Evolutionary conservation across 2,329 filamentous ascomycete genomes (phyloP).

Genomic region (Aspergillus udagawae): DNA sequence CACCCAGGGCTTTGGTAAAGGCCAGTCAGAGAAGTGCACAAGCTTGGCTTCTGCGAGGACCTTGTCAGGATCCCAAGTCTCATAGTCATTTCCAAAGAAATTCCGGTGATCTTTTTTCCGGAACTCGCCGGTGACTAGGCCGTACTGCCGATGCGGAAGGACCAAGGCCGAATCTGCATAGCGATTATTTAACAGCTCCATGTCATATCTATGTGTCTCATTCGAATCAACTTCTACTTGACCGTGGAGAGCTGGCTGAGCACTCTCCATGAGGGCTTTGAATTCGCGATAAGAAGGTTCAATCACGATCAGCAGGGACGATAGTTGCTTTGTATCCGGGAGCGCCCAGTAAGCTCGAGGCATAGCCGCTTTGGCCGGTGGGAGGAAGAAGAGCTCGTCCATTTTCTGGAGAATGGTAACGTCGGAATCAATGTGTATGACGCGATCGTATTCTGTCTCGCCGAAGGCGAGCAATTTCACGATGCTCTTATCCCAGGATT

Average conservation of each 20-base stretch:
- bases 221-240: constrained; percentile 22
- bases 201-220: constrained; percentile 49
- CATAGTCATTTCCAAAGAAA: constrained; percentile 49
- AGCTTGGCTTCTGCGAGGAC: constrained; percentile 59
- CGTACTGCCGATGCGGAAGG: constrained; percentile 61
- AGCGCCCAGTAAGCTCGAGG: constrained; percentile 68
- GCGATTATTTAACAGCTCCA: constrained; percentile 64
- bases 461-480: constrained; percentile 68
- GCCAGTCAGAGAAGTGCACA: constrained; percentile 70
- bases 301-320: constrained; percentile 60
- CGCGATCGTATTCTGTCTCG: constrained; percentile 58
- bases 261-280: constrained; percentile 24
- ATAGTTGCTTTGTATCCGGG: constrained; percentile 51
- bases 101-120: constrained; percentile 48
- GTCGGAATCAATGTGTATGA: constrained; percentile 61
- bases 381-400: constrained; percentile 69
- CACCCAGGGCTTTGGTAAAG: constrained; percentile 62
- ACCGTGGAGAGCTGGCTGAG: constrained; percentile 23
- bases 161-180: constrained; percentile 58
- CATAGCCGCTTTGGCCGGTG: constrained; percentile 59
- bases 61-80: constrained; percentile 57
- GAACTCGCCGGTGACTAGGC: constrained; percentile 61
- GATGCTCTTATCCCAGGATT: constrained; percentile 61
- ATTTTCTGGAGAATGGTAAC: constrained; percentile 58
- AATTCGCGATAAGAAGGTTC: constrained; percentile 54